Evolutionary conservation across 2,329 filamentous ascomycete genomes (phyloP).

Genomic region (Mycogone perniciosa): DNA sequence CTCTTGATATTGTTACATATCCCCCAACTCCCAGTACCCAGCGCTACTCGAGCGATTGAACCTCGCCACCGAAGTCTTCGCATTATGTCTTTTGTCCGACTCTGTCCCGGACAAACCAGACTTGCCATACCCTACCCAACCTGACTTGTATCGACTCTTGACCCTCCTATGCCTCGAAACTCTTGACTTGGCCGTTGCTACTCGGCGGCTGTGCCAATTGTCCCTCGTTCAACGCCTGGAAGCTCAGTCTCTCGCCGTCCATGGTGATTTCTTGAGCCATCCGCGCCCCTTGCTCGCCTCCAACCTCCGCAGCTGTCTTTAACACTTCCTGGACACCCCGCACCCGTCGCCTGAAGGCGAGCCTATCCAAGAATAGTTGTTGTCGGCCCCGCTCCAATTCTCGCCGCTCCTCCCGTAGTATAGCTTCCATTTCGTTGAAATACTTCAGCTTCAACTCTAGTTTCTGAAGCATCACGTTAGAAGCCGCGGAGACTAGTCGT

Average conservation of each 20-base stretch:
- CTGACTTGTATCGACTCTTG: too few relatives aligned
- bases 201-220: conserved; percentile 49
- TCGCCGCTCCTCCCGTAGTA: conserved; percentile 83
- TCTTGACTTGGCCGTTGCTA: conserved; percentile 50
- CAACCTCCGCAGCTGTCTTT: conserved; percentile 44
- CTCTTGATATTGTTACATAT: too few relatives aligned
- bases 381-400: conserved; percentile 89
- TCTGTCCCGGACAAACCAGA: too few relatives aligned
- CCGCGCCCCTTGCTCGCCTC: conserved; percentile 44
- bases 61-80: too few relatives aligned
- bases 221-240: conserved; percentile 40
- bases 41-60: too few relatives aligned
- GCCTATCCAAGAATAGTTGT: conserved; percentile 85
- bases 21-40: too few relatives aligned
- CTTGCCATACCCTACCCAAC: too few relatives aligned
- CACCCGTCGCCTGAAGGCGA: conserved; percentile 84
- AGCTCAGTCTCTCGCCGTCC: conserved; percentile 48
- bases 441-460: conserved; percentile 93
- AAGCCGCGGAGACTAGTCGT: conserved; percentile 80
- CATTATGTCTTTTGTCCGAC: too few relatives aligned
- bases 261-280: conserved; percentile 40
- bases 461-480: conserved; percentile 92
- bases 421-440: conserved; percentile 91
- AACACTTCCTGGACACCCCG: conserved; percentile 73
- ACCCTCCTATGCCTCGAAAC: conserved; percentile 43